Evolutionary conservation across 2,329 filamentous ascomycete genomes (phyloP).

Genomic region (Mollisia scopiformis): DNA sequence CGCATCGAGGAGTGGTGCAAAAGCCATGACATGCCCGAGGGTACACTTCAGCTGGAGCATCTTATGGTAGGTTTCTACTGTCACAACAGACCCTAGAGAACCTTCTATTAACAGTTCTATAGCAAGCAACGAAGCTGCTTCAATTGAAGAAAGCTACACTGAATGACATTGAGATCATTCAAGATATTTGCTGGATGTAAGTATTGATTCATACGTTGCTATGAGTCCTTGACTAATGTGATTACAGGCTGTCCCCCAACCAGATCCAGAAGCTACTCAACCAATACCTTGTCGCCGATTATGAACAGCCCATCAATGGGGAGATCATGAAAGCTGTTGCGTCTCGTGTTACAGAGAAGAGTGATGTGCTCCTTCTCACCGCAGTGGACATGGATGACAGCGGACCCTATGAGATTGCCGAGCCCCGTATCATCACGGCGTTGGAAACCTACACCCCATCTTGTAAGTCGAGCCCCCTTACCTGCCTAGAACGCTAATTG

Average conservation of each 20-base stretch:
- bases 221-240: constrained; percentile 2
- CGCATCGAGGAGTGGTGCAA: constrained; percentile 99
- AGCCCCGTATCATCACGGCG: constrained; percentile 92
- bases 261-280: constrained; percentile 99
- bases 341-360: constrained; percentile 96
- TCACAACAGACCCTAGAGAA: background rate
- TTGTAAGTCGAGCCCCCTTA: constrained; percentile 63
- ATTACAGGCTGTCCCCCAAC: constrained; percentile 84
- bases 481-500: constrained; percentile 34
- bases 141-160: constrained; percentile 98
- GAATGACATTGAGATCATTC: constrained; percentile 99
- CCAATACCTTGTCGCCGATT: constrained; percentile 97
- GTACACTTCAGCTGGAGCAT: constrained; percentile 95
- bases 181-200: constrained; percentile 99
- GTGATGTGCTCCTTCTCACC: constrained; percentile 88
- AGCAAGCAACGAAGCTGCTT: constrained; percentile 97
- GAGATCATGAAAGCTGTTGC: constrained; percentile 99
- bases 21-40: constrained; percentile 99
- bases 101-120: constrained; percentile 35
- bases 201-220: constrained; percentile 41
- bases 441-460: constrained; percentile 98
- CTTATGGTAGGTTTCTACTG: constrained; percentile 71
- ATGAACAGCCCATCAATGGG: constrained; percentile 98
- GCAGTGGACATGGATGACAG: constrained; percentile 99
- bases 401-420: constrained; percentile 96